Base-by-base conservation (phyloP, 306 rosid genomes). In the Prosopis cineraria region DNA sequence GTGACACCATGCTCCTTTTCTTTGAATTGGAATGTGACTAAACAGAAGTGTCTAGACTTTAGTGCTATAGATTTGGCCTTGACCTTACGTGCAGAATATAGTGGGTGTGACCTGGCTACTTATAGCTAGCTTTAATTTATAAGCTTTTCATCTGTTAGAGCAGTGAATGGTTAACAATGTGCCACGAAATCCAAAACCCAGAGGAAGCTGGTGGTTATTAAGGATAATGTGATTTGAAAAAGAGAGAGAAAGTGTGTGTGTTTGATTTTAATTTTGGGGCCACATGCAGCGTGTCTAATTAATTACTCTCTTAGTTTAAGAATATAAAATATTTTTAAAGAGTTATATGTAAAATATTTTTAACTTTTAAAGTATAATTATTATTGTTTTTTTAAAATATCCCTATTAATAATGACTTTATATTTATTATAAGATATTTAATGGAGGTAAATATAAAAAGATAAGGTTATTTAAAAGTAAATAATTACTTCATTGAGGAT, bases 1-100 rank as follows among this genome's bases (percentile, higher is more conserved):
- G 12, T 68, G 60, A 67, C 70, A 66, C 85, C 89, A 86, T 86
- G 12, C 14, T 27, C 27, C 12, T 12, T 36, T 22, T 16, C n/a
- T 79, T 79, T 53, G 9, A 27, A 20, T 27, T 29, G 6, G 41
- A 3, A 68, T 50, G 6, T 20, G 12, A 12, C 7, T 27, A 13
- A 58, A 27, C 65, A 27, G n/a, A n/a, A n/a, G 9, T 27, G n/a
- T 17, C 20, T 11, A 25, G 31, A 9, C 14, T 20, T 10, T 63
- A 17, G 68, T 31, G 68, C 41, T 33, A n/a, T n/a, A 16, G 5
- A 3, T 31, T 33, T 63, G 41, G 31, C 43, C 71, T 41, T 84
- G 14, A 29, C 52, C 64, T 62, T 31, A 53, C n/a, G 33, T 6
- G 4, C 17, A 56, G 4, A 25, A n/a, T 11, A 11, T 7, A 0